Evolutionary conservation across 306 rosid genomes (phyloP), one percentile per base, ranked within the genome.

Genomic region (Pueraria montana): DNA sequence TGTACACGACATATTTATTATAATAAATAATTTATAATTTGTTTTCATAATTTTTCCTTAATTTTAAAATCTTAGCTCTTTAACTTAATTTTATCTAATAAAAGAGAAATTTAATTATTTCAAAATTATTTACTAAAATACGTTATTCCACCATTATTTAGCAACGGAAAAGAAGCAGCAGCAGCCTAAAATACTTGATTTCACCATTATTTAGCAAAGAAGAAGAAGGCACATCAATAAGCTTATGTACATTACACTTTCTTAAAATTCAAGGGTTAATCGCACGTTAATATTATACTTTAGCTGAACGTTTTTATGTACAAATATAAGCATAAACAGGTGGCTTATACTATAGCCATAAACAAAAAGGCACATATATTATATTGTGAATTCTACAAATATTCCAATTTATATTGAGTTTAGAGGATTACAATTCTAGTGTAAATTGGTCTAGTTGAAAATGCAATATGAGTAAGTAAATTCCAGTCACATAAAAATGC

Each of bases 401-500:
- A 34, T 49, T 73, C 58, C 52, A 14, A 11, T 10, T 52, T n/a
- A 11, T 18, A 24, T 77, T 6, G 49, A 58, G 20, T 69, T 63
- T 30, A 24, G 14, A 30, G 40, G 70, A 72, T 17, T 42, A 48
- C 78, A 46, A 81, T 36, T 24, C 34, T 42, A 74, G 24, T 18
- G 40, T 59, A 20, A 38, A 75, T 48, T 50, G 67, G 61, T 48
- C 73, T 43, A 52, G 75, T 53, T 73, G 65, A 84, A 11, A 30
- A 17, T 16, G 38, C 27, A 67, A 77, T 83, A 63, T 17, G 5
- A 70, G 20, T 50, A 45, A 55, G 9, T n/a, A 20, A 83, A 75
- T 63, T 76, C 64, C 32, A 21, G 76, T 72, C 18, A 72, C 50
- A 72, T 11, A n/a, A 73, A 87, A 82, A 77, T 50, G 65, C 78